Evolutionary conservation across 1,139 yeast genomes (phyloP).

Genomic region (Candida tunisiensis): DNA sequence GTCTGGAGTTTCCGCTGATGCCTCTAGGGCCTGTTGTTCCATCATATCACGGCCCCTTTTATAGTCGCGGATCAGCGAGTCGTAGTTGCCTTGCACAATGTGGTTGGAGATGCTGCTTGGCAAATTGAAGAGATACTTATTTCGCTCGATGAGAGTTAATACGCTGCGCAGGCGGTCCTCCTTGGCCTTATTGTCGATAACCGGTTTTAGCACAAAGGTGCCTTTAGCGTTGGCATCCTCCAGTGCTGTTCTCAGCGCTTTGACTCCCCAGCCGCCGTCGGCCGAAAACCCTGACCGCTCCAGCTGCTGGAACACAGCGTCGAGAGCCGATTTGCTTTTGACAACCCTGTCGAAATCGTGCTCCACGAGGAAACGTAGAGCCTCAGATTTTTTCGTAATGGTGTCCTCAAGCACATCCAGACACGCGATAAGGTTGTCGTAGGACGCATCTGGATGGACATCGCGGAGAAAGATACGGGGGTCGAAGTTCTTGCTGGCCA

Average conservation of each 20-base stretch:
- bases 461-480: constrained; percentile 52
- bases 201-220: constrained; percentile 57
- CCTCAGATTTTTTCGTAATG: constrained; percentile 47
- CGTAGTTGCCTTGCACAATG: constrained; percentile 48
- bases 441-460: constrained; percentile 55
- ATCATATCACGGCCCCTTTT: constrained; percentile 32
- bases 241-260: constrained; percentile 12
- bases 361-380: constrained; percentile 50
- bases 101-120: constrained; percentile 43
- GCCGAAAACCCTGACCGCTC: constrained; percentile 22
- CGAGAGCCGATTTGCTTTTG: constrained; percentile 52
- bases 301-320: constrained; percentile 37
- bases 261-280: constrained; percentile 20
- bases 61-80: constrained; percentile 53
- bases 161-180: constrained; percentile 45
- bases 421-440: constrained; percentile 40
- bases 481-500: constrained; percentile 58
- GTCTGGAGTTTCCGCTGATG: constrained; percentile 9
- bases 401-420: constrained; percentile 42
- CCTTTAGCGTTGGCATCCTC: constrained; percentile 28
- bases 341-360: constrained; percentile 63
- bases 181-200: constrained; percentile 43
- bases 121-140: constrained; percentile 52
- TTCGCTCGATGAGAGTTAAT: constrained; percentile 42
- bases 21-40: constrained; percentile 10